Base-by-base conservation (phyloP, 495 filamentous ascomycete genomes). In the Trichoderma gamsii region DNA sequence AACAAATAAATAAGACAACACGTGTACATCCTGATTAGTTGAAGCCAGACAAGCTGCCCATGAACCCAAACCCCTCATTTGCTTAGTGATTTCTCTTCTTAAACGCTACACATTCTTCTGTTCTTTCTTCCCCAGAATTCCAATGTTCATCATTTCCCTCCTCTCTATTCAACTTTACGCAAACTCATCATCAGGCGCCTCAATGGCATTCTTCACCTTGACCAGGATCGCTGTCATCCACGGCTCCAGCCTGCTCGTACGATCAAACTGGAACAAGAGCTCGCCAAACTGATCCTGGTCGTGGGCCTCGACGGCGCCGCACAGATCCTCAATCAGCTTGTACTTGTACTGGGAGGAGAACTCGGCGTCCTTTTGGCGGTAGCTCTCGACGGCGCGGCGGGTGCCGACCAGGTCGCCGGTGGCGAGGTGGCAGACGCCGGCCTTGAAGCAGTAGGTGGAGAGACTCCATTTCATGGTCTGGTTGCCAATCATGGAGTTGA, bases 401-500 rank as follows among this genome's bases (percentile, higher is more conserved):
- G 87, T 82, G 25, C 85, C 89, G 59, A 97, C 88, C 69, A 89
- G 77, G 73, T 97, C 92, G 70, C 86, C 86, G 56, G 85, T 85
- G 67, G 91, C 90, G 46, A 96, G 82, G 70, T 90, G 86, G 78
- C 90, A 94, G 65, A 97, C 87, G 46, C 91, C 92, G 0, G 91
- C 91, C 81, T 97, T 96, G 69, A 97, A 80, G 76, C 96, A 89
- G 79, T 97, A 96, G 65, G 96, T 91, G 77, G 97, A 97, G 67
- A 97, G 89, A 18, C 87, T 92, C 85, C 89, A 97, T 72, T 87
- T 91, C 92, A 96, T 93, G 70, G 93, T 76, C 73, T 90, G 88
- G 78, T 93, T 94, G 74, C 85, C 84, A 65, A 93, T 85, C 7
- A 87, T 87, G 49, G 83, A 79, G 38, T 84, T 84, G 41, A 90